A percentile compares a stretch with the other conserved stretches of the same genome.
Conservation (phyloP, 441 rosid species). For the Erodium moschatum region DNA sequence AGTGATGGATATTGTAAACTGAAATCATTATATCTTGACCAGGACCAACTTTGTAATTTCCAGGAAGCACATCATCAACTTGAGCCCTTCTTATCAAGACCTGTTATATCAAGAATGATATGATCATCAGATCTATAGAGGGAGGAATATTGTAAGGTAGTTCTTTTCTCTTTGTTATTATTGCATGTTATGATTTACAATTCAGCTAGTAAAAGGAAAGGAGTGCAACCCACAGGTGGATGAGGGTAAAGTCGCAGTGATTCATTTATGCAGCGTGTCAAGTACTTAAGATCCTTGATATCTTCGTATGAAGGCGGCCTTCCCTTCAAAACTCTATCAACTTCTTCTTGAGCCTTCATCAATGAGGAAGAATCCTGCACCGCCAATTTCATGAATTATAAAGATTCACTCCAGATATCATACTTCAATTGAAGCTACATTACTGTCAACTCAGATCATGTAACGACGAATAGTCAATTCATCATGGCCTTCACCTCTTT, state of each 20-base stretch:
- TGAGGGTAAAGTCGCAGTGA: constrained; percentile 90
- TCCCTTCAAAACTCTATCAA: constrained; percentile 67
- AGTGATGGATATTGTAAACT: constrained; percentile 83
- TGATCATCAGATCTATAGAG: not conserved
- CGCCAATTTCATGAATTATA: not conserved
- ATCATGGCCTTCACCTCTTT: not conserved
- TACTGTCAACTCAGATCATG: not conserved
- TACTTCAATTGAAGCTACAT: not conserved
- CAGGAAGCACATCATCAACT: constrained; percentile 73
- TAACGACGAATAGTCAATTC: not conserved
- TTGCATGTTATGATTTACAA: not conserved
- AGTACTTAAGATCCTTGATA: constrained; percentile 63
- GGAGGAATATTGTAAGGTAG: not conserved
- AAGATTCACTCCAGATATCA: not conserved
- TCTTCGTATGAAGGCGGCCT: constrained; percentile 62
- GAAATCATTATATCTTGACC: constrained; percentile 97
- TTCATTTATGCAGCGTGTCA: constrained; percentile 77
- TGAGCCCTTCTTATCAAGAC: constrained; percentile 85
- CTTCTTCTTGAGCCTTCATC: constrained; percentile 75
- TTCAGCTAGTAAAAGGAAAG: constrained; percentile 16
- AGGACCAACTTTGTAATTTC: constrained; percentile 66
- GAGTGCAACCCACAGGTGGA: constrained; percentile 69
- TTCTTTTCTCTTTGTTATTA: too few relatives aligned
- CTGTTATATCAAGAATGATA: constrained; percentile 24
- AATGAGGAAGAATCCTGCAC: constrained; percentile 47